A percentile compares a stretch with the other conserved stretches of the same genome.
Evolutionary conservation across 805 yeast genomes (phyloP).

Genomic region (Yamadazyma olivae): DNA sequence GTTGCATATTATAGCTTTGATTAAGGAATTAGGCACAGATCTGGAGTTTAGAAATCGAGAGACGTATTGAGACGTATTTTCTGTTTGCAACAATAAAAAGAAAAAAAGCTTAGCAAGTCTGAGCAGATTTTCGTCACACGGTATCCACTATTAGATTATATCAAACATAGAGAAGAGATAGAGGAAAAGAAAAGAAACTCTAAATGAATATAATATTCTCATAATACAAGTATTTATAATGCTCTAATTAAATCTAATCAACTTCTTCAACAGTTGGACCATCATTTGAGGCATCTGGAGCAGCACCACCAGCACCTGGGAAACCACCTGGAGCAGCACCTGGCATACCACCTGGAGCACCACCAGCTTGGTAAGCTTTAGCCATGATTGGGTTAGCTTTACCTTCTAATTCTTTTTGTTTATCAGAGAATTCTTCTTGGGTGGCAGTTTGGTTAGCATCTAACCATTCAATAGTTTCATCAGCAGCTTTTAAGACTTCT

Average conservation of each 20-base stretch:
- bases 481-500: slow-evolving; percentile 72
- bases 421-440: slow-evolving; percentile 86
- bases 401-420: slow-evolving; percentile 93
- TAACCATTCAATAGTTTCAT: slow-evolving; percentile 86
- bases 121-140: too few species aligned
- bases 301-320: slow-evolving; percentile 63
- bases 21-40: too few species aligned
- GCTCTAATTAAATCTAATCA: slow-evolving; percentile 27
- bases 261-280: slow-evolving; percentile 57
- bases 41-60: too few species aligned
- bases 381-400: slow-evolving; percentile 96
- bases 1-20: too few species aligned
- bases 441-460: slow-evolving; percentile 91
- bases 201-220: too few species aligned
- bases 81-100: too few species aligned
- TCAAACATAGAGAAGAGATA: too few species aligned
- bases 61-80: too few species aligned
- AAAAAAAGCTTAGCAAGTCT: too few species aligned
- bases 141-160: too few species aligned
- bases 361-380: slow-evolving; percentile 95
- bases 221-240: not conserved
- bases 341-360: slow-evolving; percentile 59
- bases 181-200: too few species aligned
- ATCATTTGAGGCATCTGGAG: slow-evolving; percentile 40
- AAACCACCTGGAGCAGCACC: slow-evolving; percentile 58